Conservation (phyloP, 371 early-diverging fungal genomes). For the Entomophthora muscae region DNA sequence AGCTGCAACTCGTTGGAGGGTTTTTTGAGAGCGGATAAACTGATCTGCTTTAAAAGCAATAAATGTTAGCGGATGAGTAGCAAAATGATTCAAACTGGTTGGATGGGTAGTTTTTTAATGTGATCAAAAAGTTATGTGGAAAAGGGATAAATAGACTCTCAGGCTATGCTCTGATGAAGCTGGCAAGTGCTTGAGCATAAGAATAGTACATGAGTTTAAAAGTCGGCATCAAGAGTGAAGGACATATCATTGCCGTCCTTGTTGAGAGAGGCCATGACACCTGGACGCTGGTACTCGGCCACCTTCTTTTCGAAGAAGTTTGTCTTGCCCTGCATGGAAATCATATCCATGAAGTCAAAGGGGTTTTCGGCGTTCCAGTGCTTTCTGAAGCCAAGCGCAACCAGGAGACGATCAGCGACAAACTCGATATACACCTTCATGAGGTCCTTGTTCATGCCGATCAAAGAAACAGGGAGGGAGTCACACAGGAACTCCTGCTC, state of each 20-base stretch:
- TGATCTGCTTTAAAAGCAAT: no score
- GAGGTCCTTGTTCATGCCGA: constrained; percentile 95
- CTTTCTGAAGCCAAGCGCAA: constrained; percentile 82
- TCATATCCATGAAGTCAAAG: constrained; percentile 99
- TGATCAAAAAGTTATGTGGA: no score
- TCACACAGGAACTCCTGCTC: constrained; percentile 96
- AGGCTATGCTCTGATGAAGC: no score
- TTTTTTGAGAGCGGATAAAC: no score
- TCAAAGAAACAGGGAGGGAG: constrained; percentile 85
- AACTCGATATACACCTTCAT: constrained; percentile 99
- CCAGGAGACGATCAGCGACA: constrained; percentile 94
- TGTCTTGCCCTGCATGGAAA: constrained; percentile 98
- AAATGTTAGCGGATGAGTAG: no score
- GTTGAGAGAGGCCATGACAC: constrained; percentile 49
- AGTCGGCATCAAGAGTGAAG: constrained; percentile 71
- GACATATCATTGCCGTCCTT: constrained; percentile 21
- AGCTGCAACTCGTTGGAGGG: no score
- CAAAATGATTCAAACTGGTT: no score
- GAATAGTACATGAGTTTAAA: no score
- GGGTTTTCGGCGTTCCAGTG: constrained; percentile 87
- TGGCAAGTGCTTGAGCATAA: no score
- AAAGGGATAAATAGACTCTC: no score
- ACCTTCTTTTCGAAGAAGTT: constrained; percentile 99
- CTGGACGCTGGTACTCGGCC: constrained; percentile 97
- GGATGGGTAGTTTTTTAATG: no score